A percentile compares a stretch with the other conserved stretches of the same genome.
Conservation (phyloP, 306 rosid species). For the Prunus mira region DNA sequence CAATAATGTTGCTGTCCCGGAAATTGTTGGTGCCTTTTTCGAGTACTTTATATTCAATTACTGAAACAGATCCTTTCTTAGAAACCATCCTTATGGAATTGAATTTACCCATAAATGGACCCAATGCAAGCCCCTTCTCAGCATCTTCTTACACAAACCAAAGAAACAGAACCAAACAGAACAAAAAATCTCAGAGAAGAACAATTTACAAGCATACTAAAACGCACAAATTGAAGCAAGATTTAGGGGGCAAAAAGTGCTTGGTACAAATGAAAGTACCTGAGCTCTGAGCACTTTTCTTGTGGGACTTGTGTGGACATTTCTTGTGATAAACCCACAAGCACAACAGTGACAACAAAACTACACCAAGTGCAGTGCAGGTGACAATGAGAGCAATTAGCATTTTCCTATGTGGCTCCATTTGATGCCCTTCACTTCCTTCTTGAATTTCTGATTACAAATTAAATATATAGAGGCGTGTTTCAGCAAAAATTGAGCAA, state of each 20-base stretch:
- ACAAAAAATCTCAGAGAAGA: constrained; percentile 18
- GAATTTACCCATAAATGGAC: constrained; percentile 53
- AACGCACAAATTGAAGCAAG: constrained; percentile 8
- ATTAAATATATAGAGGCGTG: constrained; percentile 7
- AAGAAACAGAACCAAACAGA: constrained; percentile 23
- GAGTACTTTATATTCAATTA: constrained; percentile 64
- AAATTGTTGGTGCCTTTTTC: constrained; percentile 69
- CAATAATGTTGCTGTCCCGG: constrained; percentile 64
- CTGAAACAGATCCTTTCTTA: constrained; percentile 53
- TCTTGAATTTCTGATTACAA: constrained; percentile 40
- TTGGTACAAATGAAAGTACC: constrained; percentile 23
- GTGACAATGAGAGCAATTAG: constrained; percentile 42
- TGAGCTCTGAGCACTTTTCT: constrained; percentile 38
- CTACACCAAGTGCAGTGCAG: constrained; percentile 41
- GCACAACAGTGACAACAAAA: constrained; percentile 39
- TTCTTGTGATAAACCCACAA: constrained; percentile 57
- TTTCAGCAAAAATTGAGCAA: constrained; percentile 11
- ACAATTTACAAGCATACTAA: constrained; percentile 16
- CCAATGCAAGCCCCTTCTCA: constrained; percentile 56
- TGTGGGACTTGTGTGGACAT: constrained; percentile 34
- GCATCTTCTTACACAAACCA: constrained; percentile 42
- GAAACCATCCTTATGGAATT: constrained; percentile 53
- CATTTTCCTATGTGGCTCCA: constrained; percentile 57
- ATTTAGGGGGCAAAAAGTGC: neutral
- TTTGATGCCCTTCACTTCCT: constrained; percentile 36